phyloP scores from a whole-genome alignment of 1,284 basidiomycete genomes.

The Fomes fomentarius region DNA sequence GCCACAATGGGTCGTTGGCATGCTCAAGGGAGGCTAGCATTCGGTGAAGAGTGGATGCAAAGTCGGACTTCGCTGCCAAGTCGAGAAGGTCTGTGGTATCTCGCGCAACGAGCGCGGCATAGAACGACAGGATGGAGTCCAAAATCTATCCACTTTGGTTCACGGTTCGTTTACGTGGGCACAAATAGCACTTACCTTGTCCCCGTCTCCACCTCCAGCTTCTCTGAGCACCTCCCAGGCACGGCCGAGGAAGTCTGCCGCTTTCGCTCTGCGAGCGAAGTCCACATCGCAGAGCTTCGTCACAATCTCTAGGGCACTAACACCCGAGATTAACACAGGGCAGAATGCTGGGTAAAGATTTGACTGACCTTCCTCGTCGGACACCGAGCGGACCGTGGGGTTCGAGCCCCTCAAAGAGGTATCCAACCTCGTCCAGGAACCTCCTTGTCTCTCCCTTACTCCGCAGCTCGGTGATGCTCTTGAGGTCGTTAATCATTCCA shows the following conservation, averaged over 20 bases:
- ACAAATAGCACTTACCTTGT: conserved; percentile 46
- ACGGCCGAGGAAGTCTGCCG: conserved; percentile 66
- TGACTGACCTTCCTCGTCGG: conserved; percentile 62
- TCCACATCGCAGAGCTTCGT: conserved; percentile 71
- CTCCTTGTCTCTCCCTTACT: conserved; percentile 78
- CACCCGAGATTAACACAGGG: not conserved
- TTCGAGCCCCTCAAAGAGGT: conserved; percentile 78
- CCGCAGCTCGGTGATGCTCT: conserved; percentile 77
- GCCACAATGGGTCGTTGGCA: conserved; percentile 51
- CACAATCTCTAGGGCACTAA: conserved; percentile 73
- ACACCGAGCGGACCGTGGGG: conserved; percentile 52
- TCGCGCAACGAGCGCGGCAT: conserved; percentile 59
- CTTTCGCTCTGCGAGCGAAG: conserved; percentile 75
- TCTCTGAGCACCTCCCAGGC: conserved; percentile 67
- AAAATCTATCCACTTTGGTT: conserved; percentile 46
- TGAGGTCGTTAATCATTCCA: conserved; percentile 74
- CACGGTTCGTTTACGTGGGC: not conserved
- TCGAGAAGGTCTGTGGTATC: conserved; percentile 57
- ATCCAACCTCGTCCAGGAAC: conserved; percentile 80
- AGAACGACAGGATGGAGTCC: conserved; percentile 60
- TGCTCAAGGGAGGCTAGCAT: conserved; percentile 42
- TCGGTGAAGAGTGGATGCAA: conserved; percentile 47
- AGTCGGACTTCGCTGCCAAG: conserved; percentile 46
- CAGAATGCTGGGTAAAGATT: not conserved
- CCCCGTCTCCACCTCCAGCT: conserved; percentile 60